These are phyloP conservation scores for Paramecium sexaurelia DNA, from an alignment of 73 alveolate genomes.

Conservation along the genomic window DNA sequence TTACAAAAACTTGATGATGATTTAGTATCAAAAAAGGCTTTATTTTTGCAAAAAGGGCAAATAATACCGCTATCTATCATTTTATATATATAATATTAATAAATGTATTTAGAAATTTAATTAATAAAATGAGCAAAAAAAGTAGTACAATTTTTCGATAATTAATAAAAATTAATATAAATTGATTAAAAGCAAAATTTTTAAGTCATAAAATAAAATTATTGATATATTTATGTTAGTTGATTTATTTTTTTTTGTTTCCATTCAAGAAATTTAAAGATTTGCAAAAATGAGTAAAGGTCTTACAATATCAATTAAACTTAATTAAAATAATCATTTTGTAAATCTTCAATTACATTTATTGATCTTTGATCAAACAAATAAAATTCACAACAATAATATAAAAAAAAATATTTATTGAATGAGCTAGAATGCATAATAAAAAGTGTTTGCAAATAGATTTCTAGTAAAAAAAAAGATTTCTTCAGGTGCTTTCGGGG, in stretches of 20 bases:
- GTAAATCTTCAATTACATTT: background rate
- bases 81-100: too few species aligned
- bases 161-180: too few species aligned
- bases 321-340: background rate
- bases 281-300: too few species aligned
- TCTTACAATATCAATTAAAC: too few species aligned
- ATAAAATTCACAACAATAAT: background rate
- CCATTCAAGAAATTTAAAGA: too few species aligned
- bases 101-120: background rate
- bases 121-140: background rate
- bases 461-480: background rate
- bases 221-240: too few species aligned
- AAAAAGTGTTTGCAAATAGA: background rate
- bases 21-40: background rate
- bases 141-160: background rate
- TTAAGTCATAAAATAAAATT: too few species aligned
- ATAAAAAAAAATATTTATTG: background rate
- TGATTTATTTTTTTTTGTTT: too few species aligned
- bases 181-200: too few species aligned
- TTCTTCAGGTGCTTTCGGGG: constrained; percentile 41
- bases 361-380: background rate
- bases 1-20: background rate
- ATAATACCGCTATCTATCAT: background rate
- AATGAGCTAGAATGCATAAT: background rate
- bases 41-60: constrained; percentile 5